Conservation (phyloP, 768 basidiomycete species). For the Strobilomyces dryophilus region DNA sequence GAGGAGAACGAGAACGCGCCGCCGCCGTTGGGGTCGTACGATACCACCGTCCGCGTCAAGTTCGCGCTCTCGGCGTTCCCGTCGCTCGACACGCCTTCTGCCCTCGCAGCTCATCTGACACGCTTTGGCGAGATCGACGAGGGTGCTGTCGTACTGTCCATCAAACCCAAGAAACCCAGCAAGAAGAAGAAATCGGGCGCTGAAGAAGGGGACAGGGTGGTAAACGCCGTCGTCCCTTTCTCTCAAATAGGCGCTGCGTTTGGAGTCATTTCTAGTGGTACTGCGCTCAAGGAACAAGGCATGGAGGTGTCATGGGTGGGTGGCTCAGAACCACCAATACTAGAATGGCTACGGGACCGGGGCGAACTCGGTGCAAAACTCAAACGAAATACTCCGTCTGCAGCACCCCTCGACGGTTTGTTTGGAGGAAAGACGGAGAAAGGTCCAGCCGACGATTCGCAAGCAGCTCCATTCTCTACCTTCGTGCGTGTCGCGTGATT, state of each 20-base stretch:
- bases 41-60: conserved; percentile 74
- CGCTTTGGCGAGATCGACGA: conserved; percentile 63
- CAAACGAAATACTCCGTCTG: conserved; percentile 8
- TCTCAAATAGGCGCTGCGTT: conserved; percentile 74
- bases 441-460: conserved; percentile 2
- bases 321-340: conserved; percentile 63
- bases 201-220: conserved; percentile 43
- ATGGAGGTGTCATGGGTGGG: conserved; percentile 74
- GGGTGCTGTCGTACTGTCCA: conserved; percentile 61
- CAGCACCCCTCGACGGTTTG: conserved; percentile 20
- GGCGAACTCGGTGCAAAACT: conserved; percentile 49
- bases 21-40: conserved; percentile 59
- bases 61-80: conserved; percentile 56
- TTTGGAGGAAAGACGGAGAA: background rate
- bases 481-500: conserved; percentile 6
- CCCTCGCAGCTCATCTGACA: conserved; percentile 40
- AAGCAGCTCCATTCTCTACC: conserved; percentile 44
- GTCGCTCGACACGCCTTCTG: conserved; percentile 15
- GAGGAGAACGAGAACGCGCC: conserved; percentile 45
- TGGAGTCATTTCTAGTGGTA: conserved; percentile 62
- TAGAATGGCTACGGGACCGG: conserved; percentile 69
- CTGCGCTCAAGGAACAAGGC: conserved; percentile 49
- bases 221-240: conserved; percentile 73
- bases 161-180: conserved; percentile 49
- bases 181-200: conserved; percentile 35